Evolutionary conservation across 345 rosid species (phyloP).

Genomic region (Aquilaria sinensis): DNA sequence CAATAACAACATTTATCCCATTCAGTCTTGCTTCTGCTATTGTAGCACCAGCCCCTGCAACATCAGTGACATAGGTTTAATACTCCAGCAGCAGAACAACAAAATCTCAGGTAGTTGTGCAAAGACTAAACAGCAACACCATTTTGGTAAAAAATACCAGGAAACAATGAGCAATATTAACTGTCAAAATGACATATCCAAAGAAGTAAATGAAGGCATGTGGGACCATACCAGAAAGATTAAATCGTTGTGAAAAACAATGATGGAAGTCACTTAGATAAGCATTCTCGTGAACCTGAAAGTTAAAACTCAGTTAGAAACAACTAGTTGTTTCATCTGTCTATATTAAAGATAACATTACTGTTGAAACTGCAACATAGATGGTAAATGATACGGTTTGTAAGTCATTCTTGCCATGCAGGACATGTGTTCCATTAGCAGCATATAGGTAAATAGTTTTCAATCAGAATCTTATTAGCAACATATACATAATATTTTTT

Average conservation of each 20-base stretch:
- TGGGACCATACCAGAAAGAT: slow-evolving; percentile 52
- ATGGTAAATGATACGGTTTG: too few species aligned
- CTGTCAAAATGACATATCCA: too few species aligned
- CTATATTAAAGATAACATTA: not conserved
- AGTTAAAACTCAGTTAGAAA: slow-evolving; percentile 10
- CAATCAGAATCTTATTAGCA: too few species aligned
- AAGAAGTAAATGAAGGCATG: slow-evolving; percentile 5
- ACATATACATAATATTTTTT: not conserved
- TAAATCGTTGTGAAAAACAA: slow-evolving; percentile 79
- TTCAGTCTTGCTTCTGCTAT: slow-evolving; percentile 59
- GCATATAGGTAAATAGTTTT: too few species aligned
- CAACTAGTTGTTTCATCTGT: not conserved
- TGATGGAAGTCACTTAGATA: slow-evolving; percentile 89
- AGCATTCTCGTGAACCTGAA: slow-evolving; percentile 95
- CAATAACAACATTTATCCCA: slow-evolving; percentile 75
- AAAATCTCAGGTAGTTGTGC: slow-evolving; percentile 1
- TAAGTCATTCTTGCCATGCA: not conserved
- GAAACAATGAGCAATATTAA: too few species aligned
- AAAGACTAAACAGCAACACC: not conserved
- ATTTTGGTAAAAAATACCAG: not conserved
- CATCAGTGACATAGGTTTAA: not conserved
- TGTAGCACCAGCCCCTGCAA: slow-evolving; percentile 34
- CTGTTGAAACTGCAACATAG: too few species aligned
- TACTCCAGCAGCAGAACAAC: not conserved
- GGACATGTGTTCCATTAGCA: not conserved